A percentile compares a stretch with the other conserved stretches of the same genome.
Conservation (phyloP, 2,329 filamentous ascomycete genomes). For the Aspergillus viridinutans region DNA sequence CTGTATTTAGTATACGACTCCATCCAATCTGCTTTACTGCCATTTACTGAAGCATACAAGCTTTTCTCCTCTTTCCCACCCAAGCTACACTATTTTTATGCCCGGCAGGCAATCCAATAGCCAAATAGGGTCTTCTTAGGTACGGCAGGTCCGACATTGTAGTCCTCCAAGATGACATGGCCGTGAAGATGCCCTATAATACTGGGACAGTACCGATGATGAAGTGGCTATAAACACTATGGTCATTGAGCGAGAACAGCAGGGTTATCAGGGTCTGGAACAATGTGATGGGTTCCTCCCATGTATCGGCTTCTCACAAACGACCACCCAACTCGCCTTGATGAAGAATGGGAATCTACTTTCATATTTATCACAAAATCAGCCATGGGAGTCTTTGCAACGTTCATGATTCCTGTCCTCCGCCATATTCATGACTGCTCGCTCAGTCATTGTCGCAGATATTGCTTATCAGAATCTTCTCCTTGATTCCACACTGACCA, state of each 20-base stretch:
- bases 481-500: slow-evolving; percentile 19
- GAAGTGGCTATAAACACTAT: slow-evolving; percentile 15
- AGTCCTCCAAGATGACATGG: slow-evolving; percentile 10
- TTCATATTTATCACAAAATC: slow-evolving; percentile 15
- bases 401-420: slow-evolving; percentile 21
- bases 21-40: too few relatives aligned
- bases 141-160: slow-evolving; percentile 13
- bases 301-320: slow-evolving; percentile 10
- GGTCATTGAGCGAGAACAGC: slow-evolving; percentile 15
- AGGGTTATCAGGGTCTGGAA: slow-evolving; percentile 16
- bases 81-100: too few relatives aligned
- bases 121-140: slow-evolving; percentile 9
- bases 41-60: too few relatives aligned
- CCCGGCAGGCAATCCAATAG: too few relatives aligned
- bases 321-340: slow-evolving; percentile 15
- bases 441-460: slow-evolving; percentile 24
- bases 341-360: slow-evolving; percentile 27
- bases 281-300: slow-evolving; percentile 14
- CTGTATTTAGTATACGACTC: too few relatives aligned
- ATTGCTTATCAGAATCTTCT: slow-evolving; percentile 27
- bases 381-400: slow-evolving; percentile 15
- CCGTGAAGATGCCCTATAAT: slow-evolving; percentile 16
- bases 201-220: slow-evolving; percentile 10
- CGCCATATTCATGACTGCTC: slow-evolving; percentile 19
- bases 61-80: too few relatives aligned